These are phyloP conservation scores for Penicillium daleae DNA, from an alignment of 495 filamentous ascomycete genomes.

Conservation along the genomic window DNA sequence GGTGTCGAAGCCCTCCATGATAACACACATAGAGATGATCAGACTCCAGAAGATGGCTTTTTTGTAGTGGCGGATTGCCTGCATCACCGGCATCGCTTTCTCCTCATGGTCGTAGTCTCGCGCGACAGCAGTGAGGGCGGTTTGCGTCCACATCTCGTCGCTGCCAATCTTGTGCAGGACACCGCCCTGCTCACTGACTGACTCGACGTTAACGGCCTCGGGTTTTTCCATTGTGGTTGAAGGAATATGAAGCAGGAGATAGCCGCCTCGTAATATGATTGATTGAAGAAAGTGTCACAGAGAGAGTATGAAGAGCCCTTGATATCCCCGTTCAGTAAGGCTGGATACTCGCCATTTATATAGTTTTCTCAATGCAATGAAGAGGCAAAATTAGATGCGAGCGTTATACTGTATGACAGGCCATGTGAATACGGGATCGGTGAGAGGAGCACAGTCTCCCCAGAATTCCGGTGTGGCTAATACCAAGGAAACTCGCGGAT, in stretches of 20 bases:
- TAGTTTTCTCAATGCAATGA: background rate
- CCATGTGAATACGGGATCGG: background rate
- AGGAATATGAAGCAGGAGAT: background rate
- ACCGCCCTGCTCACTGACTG: background rate
- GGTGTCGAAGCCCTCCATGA: background rate
- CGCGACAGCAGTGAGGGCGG: background rate
- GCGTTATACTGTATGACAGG: background rate
- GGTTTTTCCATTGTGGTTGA: background rate
- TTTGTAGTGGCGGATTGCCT: background rate
- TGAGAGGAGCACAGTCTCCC: background rate
- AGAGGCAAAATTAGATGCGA: background rate
- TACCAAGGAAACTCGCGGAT: background rate
- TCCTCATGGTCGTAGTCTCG: background rate
- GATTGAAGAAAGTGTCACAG: background rate
- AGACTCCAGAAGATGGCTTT: constrained; percentile 1
- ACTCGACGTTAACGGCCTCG: background rate
- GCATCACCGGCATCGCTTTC: background rate
- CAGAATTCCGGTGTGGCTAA: background rate
- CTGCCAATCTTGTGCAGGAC: background rate
- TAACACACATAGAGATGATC: background rate
- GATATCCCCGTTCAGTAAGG: background rate
- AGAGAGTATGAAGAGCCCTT: background rate
- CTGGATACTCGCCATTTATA: background rate
- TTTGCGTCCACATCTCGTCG: background rate
- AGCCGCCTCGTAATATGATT: background rate